Evolutionary conservation across 176 grass and related monocot genomes (phyloP), one percentile per base, ranked within the genome.

Genomic region (Aegilops speltoides): DNA sequence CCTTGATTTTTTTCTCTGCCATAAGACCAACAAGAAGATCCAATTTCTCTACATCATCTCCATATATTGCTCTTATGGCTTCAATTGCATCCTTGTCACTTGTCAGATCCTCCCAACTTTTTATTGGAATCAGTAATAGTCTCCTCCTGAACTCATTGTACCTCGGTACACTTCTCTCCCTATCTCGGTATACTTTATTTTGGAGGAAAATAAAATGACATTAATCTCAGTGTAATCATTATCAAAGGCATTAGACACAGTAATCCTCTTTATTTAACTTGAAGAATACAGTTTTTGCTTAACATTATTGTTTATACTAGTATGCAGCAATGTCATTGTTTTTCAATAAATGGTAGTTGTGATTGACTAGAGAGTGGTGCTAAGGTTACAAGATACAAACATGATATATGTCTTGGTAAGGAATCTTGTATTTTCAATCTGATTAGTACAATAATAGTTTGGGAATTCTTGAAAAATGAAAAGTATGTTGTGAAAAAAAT

Each of bases 1-100:
- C 88, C 70, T 90, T 86, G 69, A 93, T 90, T 61, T 93, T 89
- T 78, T 90, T 90, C 91, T 93, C 91, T 64, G 91, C 91, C 91
- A 93, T 88, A 28, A 93, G 31, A 31, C 31, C 31, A 31, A 31
- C 31, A 31, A 31, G 31, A 31, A 31, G 2, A 31, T 31, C 31
- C 85, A 90, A 82, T 78, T 93, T 93, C 85, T 93, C 91, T 28
- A 90, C 82, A 45, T 93, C 77, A 24, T 93, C 91, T 45, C 88
- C 91, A 22, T 90, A 93, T 71, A 93, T 66, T 85, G 80, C 80
- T 73, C 37, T 81, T 71, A 93, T 75, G 15, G 72, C 25, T 73
- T 78, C 20, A 11, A 93, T 41, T 64, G 88, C 85, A 64, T 93
- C 91, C 64, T 82, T n/a, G 70, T 93, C 91, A 81, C 78, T 78